These are phyloP conservation scores for Lepiota brunneoincarnata DNA, from an alignment of 768 basidiomycete species.

Conservation along the genomic window DNA sequence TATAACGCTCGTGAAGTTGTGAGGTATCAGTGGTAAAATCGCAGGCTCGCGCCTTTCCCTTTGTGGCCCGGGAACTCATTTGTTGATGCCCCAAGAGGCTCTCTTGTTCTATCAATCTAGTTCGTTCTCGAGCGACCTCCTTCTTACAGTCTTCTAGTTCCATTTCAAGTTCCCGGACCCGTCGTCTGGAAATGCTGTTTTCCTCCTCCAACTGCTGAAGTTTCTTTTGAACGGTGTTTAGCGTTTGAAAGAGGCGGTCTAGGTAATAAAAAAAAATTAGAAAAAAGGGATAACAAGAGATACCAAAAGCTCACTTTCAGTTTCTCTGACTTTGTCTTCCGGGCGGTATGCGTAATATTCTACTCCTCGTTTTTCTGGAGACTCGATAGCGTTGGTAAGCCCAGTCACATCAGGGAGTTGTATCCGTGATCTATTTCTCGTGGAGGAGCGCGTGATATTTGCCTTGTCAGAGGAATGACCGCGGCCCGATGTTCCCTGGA, in stretches of 20 bases:
- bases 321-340: conserved; percentile 50
- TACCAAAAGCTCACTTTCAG: conserved; percentile 48
- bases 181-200: conserved; percentile 74
- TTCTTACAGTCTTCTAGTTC: conserved; percentile 83
- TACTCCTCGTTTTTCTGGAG: conserved; percentile 57
- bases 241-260: conserved; percentile 63
- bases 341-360: conserved; percentile 50
- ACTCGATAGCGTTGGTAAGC: conserved; percentile 72
- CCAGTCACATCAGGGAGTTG: conserved; percentile 84
- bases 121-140: conserved; percentile 73
- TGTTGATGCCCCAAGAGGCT: conserved; percentile 39
- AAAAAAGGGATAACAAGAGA: not conserved
- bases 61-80: conserved; percentile 27
- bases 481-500: conserved; percentile 33
- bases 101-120: conserved; percentile 57
- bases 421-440: conserved; percentile 33
- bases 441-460: conserved; percentile 1
- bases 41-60: conserved; percentile 35
- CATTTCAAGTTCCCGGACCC: conserved; percentile 83
- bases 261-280: conserved; percentile 1
- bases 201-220: conserved; percentile 76
- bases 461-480: conserved; percentile 6
- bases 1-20: conserved; percentile 51
- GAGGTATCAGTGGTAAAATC: conserved; percentile 32
- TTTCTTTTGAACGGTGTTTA: conserved; percentile 63